Evolutionary conservation across 768 basidiomycete genomes (phyloP), one percentile per base, ranked within the genome.

Genomic region (Terana coerulea): DNA sequence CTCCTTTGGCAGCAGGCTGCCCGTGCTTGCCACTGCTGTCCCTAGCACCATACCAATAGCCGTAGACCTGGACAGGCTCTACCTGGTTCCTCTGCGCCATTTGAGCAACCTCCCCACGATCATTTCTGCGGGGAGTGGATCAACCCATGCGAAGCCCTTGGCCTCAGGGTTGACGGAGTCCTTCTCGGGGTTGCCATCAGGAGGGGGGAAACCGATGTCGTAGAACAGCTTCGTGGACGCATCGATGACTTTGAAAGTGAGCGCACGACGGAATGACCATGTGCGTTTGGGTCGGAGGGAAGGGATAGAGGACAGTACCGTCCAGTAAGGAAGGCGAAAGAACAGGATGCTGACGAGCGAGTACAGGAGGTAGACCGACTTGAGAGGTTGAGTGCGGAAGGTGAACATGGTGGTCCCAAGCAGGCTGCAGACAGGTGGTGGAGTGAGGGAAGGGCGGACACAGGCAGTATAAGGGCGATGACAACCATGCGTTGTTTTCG

Each of bases 41-140:
- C 12, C 19, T 9, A 17, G 14, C n/a, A 21, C 41, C 50, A 35
- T 55, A 35, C 59, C 64, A 65, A 47, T 58, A 63, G 12, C 60
- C 65, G 30, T 47, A 51, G 2, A 57, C 53, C n/a, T 47, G 47
- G 26, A 61, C 46, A 14, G 58, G 40, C 36, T 58, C 22, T 36
- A 68, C 62, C 0, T 49, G 61, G 41, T 55, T 60, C 21, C 28
- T 37, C 44, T 55, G 47, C 1, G 59, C 61, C 17, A 58, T 52
- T 24, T 57, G 43, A 35, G 52, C 55, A 34, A 72, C 59, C 24
- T 63, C 60, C 14, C 56, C 54, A 52, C 55, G 19, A 67, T 59
- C n/a, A 59, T 49, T 21, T 58, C 53, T 30, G 17, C 36, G 22
- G 50, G 26, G 10, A 28, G 24, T 2, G 50, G 22, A 15, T 52